Conservation (phyloP, 306 rosid species). For the Erythrophleum fordii region DNA sequence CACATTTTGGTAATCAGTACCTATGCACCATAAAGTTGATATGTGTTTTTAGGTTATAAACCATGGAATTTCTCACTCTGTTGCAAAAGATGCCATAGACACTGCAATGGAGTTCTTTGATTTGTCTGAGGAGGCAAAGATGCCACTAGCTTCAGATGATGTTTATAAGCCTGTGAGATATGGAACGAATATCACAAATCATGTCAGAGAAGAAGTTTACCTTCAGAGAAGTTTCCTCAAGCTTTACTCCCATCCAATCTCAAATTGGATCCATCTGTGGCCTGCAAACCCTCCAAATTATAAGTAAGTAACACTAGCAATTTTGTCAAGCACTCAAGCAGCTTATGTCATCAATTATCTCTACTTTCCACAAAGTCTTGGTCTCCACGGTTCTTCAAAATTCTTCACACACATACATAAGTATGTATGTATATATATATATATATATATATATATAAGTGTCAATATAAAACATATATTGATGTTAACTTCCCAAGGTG, state of each 20-base stretch:
- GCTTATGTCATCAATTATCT: too few species aligned
- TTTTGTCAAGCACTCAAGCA: too few species aligned
- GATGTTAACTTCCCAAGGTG: too few species aligned
- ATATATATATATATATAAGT: too few species aligned
- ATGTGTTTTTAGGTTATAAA: background rate
- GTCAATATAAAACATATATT: too few species aligned
- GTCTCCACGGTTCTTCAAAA: too few species aligned
- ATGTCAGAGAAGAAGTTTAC: background rate
- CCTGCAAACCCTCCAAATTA: background rate
- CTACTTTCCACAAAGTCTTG: too few species aligned
- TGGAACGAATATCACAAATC: background rate
- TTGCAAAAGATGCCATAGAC: background rate
- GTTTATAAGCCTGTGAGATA: background rate
- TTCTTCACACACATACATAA: too few species aligned
- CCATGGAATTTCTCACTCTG: background rate
- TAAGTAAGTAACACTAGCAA: background rate
- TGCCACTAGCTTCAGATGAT: background rate
- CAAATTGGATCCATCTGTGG: constrained; percentile 3
- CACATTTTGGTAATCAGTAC: background rate
- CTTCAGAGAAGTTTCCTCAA: constrained; percentile 2
- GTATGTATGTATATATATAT: too few species aligned
- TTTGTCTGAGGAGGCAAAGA: background rate
- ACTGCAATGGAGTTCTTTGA: background rate
- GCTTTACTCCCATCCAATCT: background rate
- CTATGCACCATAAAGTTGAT: background rate